Percentiles rank a stretch among this genome's conserved stretches.
These are phyloP conservation scores for Pseudonitzschia multiseries DNA, from an alignment of 108 stramenopile species.

Conservation along the genomic window DNA sequence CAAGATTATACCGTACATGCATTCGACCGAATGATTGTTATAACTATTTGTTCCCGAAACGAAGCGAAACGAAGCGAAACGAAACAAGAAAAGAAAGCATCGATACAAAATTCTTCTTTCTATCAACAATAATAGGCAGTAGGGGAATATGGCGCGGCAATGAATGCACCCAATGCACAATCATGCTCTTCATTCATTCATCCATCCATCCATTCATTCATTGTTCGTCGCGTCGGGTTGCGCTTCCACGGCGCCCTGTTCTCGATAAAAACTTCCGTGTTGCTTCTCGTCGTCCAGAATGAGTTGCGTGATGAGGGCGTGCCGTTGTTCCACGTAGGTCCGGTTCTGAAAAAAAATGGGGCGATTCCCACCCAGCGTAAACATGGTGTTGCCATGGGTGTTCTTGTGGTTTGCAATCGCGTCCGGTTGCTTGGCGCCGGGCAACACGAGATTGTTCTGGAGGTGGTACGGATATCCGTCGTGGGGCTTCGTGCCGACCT, in stretches of 20 bases:
- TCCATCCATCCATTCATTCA: too few species aligned
- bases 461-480: background rate
- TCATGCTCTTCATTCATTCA: too few species aligned
- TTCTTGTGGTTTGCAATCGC: background rate
- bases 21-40: too few species aligned
- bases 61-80: too few species aligned
- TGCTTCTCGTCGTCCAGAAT: conserved; percentile 1
- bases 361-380: background rate
- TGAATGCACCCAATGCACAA: too few species aligned
- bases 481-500: background rate
- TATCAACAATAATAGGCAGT: too few species aligned
- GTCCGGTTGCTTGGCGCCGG: background rate
- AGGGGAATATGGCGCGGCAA: too few species aligned
- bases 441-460: background rate
- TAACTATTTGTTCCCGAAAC: too few species aligned
- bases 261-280: background rate
- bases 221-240: too few species aligned
- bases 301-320: background rate
- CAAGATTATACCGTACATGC: too few species aligned
- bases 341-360: conserved; percentile 8
- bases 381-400: background rate
- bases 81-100: too few species aligned
- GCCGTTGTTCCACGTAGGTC: conserved; percentile 7
- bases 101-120: too few species aligned
- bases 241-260: background rate